Percentiles rank a stretch among this genome's conserved stretches.
Conservation (phyloP, 2,329 filamentous ascomycete species). For the Penicillium hordei region DNA sequence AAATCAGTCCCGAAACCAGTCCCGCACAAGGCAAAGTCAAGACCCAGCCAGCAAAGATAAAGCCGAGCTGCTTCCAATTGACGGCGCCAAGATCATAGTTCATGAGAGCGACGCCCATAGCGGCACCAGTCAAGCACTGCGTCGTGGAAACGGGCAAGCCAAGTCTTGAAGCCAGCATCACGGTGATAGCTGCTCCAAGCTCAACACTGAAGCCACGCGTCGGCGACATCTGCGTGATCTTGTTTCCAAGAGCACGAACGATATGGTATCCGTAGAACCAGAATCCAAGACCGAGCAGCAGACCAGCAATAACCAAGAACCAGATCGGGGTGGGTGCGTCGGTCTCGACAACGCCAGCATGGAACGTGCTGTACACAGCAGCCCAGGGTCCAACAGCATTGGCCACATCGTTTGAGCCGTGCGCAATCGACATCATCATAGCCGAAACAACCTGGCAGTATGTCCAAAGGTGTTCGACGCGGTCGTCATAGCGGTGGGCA, state of each 20-base stretch:
- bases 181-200: slow-evolving; percentile 43
- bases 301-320: slow-evolving; percentile 39
- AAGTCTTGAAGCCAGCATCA: slow-evolving; percentile 36
- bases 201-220: slow-evolving; percentile 36
- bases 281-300: slow-evolving; percentile 43
- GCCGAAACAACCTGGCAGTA: slow-evolving; percentile 45
- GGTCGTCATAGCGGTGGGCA: slow-evolving; percentile 48
- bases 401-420: slow-evolving; percentile 48
- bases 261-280: slow-evolving; percentile 46
- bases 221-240: slow-evolving; percentile 43
- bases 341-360: slow-evolving; percentile 32
- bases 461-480: slow-evolving; percentile 51
- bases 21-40: slow-evolving; percentile 47
- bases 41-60: slow-evolving; percentile 48
- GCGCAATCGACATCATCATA: slow-evolving; percentile 46
- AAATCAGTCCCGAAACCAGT: slow-evolving; percentile 41
- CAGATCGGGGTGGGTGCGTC: slow-evolving; percentile 40
- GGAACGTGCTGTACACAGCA: slow-evolving; percentile 31
- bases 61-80: slow-evolving; percentile 46
- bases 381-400: slow-evolving; percentile 47
- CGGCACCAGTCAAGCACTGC: slow-evolving; percentile 39
- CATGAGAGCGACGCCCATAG: slow-evolving; percentile 39
- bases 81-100: slow-evolving; percentile 42
- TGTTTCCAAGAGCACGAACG: slow-evolving; percentile 43
- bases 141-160: slow-evolving; percentile 36